Evolutionary conservation across 768 basidiomycete genomes (phyloP), one percentile per base, ranked within the genome.

Genomic region (Lyophyllum semitale): DNA sequence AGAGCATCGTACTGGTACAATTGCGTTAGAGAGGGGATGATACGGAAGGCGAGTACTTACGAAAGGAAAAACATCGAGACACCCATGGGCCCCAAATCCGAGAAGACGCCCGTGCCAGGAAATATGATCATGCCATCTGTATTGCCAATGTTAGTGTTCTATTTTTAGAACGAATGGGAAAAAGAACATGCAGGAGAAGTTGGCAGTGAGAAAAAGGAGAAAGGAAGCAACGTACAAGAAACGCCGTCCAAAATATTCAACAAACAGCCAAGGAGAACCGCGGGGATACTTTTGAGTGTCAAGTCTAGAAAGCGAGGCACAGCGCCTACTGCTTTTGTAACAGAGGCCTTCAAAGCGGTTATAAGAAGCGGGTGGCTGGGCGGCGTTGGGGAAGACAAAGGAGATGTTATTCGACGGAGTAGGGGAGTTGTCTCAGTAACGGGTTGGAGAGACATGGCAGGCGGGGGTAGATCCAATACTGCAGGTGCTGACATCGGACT

Each of bases 61-160:
- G 91, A 85, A 18, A 94, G 81, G 69, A 95, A 96, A 71, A 96
- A 96, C 89, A 98, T 92, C 30, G 94, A 95, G 1, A 98, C 94
- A 2, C 96, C 96, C 68, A 88, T 85, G 0, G 90, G 84, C 1
- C 93, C 95, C 17, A 96, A 84, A 50, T 83, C 83, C 11, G 81
- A 72, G 68, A 99, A 98, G 3, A 91, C 78, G 2, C 89, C 84
- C 8, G 85, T 81, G 0, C 89, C 85, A 2, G 97, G 97, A 68
- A 98, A 99, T 52, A 94, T 87, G 68, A 93, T 94, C 93, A 98
- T 93, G 6, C 96, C 96, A 71, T 98, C 88, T 90, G 54, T 18
- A 25, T n/a, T 22, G 38, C 18, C 27, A 22, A 35, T 30, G 51
- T 50, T 25, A 43, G 50, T 32, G 4, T 22, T 54, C 8, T 33